Conservation (phyloP, 2,329 filamentous ascomycete genomes). For the Knufia petricola region DNA sequence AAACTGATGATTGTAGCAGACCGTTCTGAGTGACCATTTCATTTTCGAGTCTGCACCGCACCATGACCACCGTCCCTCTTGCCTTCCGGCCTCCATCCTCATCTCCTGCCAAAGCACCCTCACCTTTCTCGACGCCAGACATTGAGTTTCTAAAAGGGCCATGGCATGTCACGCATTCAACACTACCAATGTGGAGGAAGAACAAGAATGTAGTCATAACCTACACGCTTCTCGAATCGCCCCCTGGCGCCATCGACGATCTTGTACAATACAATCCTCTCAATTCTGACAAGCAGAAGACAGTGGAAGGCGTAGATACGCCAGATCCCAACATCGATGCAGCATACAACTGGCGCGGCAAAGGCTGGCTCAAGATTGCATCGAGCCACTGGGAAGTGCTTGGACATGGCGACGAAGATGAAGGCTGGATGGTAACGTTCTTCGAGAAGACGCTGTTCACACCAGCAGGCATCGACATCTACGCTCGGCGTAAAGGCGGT, state of each 20-base stretch:
- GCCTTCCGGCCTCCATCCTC: slow-evolving; percentile 21
- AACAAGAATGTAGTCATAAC: slow-evolving; percentile 73
- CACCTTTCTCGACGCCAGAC: slow-evolving; percentile 33
- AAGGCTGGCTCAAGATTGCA: slow-evolving; percentile 62
- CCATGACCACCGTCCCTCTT: background rate
- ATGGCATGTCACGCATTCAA: slow-evolving; percentile 68
- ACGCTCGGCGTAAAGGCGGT: slow-evolving; percentile 54
- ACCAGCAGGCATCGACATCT: slow-evolving; percentile 70
- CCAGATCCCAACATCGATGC: slow-evolving; percentile 26
- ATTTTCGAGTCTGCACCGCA: too few relatives aligned
- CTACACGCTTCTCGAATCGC: slow-evolving; percentile 48
- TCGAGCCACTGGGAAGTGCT: slow-evolving; percentile 72
- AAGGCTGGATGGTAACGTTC: slow-evolving; percentile 67
- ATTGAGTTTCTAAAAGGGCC: slow-evolving; percentile 54
- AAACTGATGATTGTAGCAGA: too few relatives aligned
- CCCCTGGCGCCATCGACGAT: slow-evolving; percentile 53
- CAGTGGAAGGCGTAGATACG: slow-evolving; percentile 57
- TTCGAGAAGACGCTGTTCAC: slow-evolving; percentile 79
- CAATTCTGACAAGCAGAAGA: slow-evolving; percentile 44
- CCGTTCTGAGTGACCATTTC: too few relatives aligned
- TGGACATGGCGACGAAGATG: slow-evolving; percentile 50
- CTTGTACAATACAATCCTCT: slow-evolving; percentile 59
- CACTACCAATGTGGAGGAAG: slow-evolving; percentile 68
- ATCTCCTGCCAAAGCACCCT: slow-evolving; percentile 3
- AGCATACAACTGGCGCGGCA: slow-evolving; percentile 70